phyloP scores from a whole-genome alignment of 2,329 filamentous ascomycete genomes.

The Tetracladium maxilliforme region DNA sequence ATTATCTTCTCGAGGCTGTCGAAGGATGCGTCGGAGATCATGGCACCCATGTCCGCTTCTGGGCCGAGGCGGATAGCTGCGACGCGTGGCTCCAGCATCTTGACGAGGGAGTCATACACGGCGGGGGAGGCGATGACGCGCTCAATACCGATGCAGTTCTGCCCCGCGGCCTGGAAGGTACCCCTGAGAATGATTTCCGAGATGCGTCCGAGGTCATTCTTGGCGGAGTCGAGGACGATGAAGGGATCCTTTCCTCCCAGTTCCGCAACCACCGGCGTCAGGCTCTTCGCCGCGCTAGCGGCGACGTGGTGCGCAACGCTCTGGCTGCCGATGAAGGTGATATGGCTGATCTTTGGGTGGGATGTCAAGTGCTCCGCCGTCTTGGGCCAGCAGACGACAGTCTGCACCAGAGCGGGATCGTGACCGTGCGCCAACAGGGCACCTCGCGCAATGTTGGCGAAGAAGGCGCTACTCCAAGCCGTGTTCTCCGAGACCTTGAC shows the following conservation, averaged over 20 bases:
- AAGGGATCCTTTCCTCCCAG: constrained; percentile 92
- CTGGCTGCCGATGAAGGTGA: constrained; percentile 92
- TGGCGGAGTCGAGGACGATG: constrained; percentile 66
- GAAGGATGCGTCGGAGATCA: constrained; percentile 72
- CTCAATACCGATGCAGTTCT: constrained; percentile 97
- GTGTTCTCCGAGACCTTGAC: constrained; percentile 94
- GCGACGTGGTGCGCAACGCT: constrained; percentile 81
- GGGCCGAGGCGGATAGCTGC: constrained; percentile 56
- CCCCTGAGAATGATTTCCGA: constrained; percentile 77
- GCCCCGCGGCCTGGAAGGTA: constrained; percentile 86
- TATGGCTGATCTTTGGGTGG: constrained; percentile 69
- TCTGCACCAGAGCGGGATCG: constrained; percentile 68
- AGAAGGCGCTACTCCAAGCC: constrained; percentile 81
- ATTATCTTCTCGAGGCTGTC: constrained; percentile 63
- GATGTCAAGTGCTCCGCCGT: constrained; percentile 71
- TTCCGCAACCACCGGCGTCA: constrained; percentile 85
- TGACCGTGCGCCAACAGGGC: constrained; percentile 75
- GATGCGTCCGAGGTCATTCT: constrained; percentile 52
- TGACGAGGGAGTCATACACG: constrained; percentile 62
- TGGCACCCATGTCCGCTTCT: constrained; percentile 70
- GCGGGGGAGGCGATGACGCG: constrained; percentile 68
- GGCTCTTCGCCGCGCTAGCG: constrained; percentile 64
- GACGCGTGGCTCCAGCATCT: constrained; percentile 59
- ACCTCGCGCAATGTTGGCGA: constrained; percentile 60
- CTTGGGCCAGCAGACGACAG: constrained; percentile 75